These are phyloP conservation scores for Epithemia pelagica DNA, from an alignment of 108 stramenopile species.

Conservation along the genomic window DNA sequence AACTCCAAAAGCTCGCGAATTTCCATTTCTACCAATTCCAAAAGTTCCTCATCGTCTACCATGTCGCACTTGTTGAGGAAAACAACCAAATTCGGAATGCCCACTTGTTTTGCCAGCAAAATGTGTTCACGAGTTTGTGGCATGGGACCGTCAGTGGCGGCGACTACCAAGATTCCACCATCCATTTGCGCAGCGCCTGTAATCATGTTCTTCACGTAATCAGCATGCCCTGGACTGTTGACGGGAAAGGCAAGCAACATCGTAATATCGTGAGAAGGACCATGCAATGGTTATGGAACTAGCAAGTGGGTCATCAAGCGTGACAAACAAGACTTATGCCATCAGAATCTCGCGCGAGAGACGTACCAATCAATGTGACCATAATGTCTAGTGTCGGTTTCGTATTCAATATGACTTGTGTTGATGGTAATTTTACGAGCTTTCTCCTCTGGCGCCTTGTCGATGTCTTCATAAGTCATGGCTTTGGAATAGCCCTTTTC, in stretches of 20 bases:
- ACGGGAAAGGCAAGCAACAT: neutral
- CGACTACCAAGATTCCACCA: slow-evolving; percentile 97
- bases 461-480: slow-evolving; percentile 94
- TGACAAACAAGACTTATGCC: neutral
- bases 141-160: slow-evolving; percentile 99
- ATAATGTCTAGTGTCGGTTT: slow-evolving; percentile 94
- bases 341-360: neutral
- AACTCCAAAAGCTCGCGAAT: slow-evolving; percentile 95
- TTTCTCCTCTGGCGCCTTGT: slow-evolving; percentile 97
- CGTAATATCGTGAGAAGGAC: neutral
- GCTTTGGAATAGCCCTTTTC: slow-evolving; percentile 84
- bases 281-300: too few relatives aligned
- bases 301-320: neutral
- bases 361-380: slow-evolving; percentile 98
- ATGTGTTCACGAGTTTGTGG: slow-evolving; percentile 99
- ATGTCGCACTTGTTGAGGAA: slow-evolving; percentile 98
- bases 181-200: slow-evolving; percentile 99
- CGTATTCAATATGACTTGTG: slow-evolving; percentile 97
- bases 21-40: slow-evolving; percentile 99
- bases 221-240: slow-evolving; percentile 93
- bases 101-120: slow-evolving; percentile 97
- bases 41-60: slow-evolving; percentile 97
- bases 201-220: slow-evolving; percentile 99
- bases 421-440: slow-evolving; percentile 91
- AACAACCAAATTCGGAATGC: slow-evolving; percentile 97